These are phyloP conservation scores for Scortechinia acanthostroma DNA, from an alignment of 2,329 filamentous ascomycete genomes.

Conservation along the genomic window DNA sequence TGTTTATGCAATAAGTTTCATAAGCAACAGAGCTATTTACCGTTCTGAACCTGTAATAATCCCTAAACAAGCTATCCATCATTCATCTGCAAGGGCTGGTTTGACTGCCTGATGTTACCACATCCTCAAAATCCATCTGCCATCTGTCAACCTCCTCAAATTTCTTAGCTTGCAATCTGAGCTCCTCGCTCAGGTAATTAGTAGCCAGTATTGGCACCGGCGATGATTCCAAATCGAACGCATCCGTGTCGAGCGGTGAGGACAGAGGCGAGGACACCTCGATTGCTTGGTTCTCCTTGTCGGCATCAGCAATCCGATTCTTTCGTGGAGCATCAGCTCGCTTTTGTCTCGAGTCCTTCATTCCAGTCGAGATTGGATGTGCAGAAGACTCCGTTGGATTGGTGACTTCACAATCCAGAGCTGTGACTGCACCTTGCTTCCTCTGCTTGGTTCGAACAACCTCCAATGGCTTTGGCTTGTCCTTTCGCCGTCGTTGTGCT, in stretches of 20 bases:
- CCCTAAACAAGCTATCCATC: too few species aligned
- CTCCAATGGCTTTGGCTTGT: not conserved
- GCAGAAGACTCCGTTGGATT: too few species aligned
- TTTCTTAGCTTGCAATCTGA: constrained; percentile 21
- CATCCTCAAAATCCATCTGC: constrained; percentile 32
- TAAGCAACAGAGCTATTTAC: too few species aligned
- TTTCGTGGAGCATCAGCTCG: too few species aligned
- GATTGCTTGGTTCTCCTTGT: constrained; percentile 18
- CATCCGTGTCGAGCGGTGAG: constrained; percentile 18
- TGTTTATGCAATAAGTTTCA: too few species aligned
- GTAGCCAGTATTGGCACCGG: not conserved
- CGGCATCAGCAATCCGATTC: constrained; percentile 7
- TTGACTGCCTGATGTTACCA: constrained; percentile 11
- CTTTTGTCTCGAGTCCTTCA: not conserved
- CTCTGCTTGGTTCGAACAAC: constrained; percentile 8
- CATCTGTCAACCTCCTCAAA: constrained; percentile 30
- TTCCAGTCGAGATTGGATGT: not conserved
- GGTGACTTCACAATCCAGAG: constrained; percentile 4
- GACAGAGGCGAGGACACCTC: constrained; percentile 19
- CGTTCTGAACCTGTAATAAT: too few species aligned
- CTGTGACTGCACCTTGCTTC: constrained; percentile 8
- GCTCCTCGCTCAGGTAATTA: constrained; percentile 21
- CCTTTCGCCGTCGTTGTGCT: constrained; percentile 4
- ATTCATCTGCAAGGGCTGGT: not conserved
- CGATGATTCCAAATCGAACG: constrained; percentile 12